Percentiles rank a stretch among this genome's conserved stretches.
These are phyloP conservation scores for Pythium dissotocum DNA, from an alignment of 352 stramenopile species.

Conservation along the genomic window DNA sequence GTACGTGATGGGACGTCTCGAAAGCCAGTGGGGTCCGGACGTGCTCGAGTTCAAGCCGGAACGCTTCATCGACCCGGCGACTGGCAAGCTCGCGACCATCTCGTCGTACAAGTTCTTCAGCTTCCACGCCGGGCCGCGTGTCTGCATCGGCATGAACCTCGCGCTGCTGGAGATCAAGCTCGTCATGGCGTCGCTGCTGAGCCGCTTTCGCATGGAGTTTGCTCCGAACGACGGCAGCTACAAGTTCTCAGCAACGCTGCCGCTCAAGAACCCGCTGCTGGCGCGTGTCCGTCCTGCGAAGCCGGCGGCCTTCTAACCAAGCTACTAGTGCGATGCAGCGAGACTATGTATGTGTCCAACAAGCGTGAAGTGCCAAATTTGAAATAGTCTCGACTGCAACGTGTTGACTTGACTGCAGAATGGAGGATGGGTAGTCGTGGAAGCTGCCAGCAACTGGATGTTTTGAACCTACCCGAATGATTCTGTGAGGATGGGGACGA, in stretches of 20 bases:
- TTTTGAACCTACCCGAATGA: no score
- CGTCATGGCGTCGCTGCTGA: constrained; percentile 33
- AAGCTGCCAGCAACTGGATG: no score
- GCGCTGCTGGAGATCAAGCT: constrained; percentile 52
- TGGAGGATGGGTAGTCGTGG: no score
- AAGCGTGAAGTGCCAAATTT: no score
- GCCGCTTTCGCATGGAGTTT: constrained; percentile 33
- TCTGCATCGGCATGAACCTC: constrained; percentile 50
- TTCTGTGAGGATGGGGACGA: no score
- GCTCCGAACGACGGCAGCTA: constrained; percentile 22
- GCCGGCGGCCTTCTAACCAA: no score
- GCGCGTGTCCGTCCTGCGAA: not conserved
- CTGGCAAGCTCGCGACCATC: constrained; percentile 19
- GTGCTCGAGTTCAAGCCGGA: constrained; percentile 37
- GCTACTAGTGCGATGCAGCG: no score
- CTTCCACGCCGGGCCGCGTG: constrained; percentile 41
- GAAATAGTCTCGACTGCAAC: no score
- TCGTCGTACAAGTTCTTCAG: constrained; percentile 40
- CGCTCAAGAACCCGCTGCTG: constrained; percentile 18
- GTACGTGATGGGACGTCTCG: constrained; percentile 34
- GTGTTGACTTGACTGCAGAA: no score
- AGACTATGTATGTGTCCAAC: no score
- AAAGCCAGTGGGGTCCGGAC: constrained; percentile 38
- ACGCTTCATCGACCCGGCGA: constrained; percentile 28
- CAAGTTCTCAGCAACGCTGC: constrained; percentile 13